These are phyloP conservation scores for Leccinum incarnatum DNA, from an alignment of 768 basidiomycete genomes.

Conservation along the genomic window DNA sequence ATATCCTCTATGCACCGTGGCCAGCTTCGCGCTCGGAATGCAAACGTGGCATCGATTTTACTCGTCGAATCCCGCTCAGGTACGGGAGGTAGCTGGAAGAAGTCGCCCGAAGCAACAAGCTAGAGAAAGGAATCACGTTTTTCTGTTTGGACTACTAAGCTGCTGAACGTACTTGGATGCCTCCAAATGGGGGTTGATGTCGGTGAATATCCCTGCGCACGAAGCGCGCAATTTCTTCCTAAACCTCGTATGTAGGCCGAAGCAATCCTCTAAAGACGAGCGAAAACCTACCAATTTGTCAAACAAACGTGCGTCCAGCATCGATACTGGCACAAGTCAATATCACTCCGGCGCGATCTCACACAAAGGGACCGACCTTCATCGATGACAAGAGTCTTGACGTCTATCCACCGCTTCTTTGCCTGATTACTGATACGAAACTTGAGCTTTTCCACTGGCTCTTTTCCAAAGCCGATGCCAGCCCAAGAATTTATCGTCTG, in stretches of 20 bases:
- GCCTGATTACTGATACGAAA: constrained; percentile 29
- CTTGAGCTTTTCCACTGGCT: constrained; percentile 41
- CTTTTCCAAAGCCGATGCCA: constrained; percentile 61
- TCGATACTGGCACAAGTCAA: constrained; percentile 50
- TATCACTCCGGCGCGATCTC: background rate
- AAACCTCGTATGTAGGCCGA: background rate
- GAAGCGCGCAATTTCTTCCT: constrained; percentile 39
- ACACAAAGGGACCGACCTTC: constrained; percentile 48
- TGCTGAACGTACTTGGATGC: constrained; percentile 50
- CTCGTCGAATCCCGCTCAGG: constrained; percentile 47
- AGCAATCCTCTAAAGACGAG: constrained; percentile 31
- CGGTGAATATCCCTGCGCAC: constrained; percentile 36
- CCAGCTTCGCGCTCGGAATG: constrained; percentile 70
- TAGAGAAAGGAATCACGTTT: constrained; percentile 28
- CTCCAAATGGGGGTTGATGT: constrained; percentile 51
- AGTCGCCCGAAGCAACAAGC: constrained; percentile 75
- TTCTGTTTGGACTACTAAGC: background rate
- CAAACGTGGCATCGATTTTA: constrained; percentile 51
- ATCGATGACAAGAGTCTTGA: constrained; percentile 63
- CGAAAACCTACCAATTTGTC: constrained; percentile 60
- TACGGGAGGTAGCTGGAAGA: constrained; percentile 80
- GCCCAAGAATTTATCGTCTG: constrained; percentile 65
- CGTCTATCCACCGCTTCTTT: constrained; percentile 48
- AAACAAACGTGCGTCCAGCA: constrained; percentile 69
- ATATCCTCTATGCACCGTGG: constrained; percentile 45